Evolutionary conservation across 306 rosid genomes (phyloP), one percentile per base, ranked within the genome.

Genomic region (Gleditsia sinensis): DNA sequence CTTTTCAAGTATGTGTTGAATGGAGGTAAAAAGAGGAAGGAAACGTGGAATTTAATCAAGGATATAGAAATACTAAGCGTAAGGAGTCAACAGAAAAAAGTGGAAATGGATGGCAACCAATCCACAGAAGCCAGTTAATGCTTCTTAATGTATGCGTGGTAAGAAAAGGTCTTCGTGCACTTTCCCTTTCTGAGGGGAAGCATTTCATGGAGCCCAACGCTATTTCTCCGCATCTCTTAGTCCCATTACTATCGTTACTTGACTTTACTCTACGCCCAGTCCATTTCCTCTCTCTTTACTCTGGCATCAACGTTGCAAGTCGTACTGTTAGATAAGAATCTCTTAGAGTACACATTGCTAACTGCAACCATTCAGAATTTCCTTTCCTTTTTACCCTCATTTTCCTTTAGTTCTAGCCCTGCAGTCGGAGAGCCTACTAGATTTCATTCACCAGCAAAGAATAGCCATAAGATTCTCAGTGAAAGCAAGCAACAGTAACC

Each of bases 261-360:
- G 57, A 55, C 86, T 88, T 82, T 82, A 76, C 80, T 73, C 71
- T 49, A 76, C 81, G 69, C 83, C 67, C 17, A 71, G 73, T 58
- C 78, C 74, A 76, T 66, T 80, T 69, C 75, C 32, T 55, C 63
- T 62, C 72, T 75, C 78, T 72, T 58, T 60, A 76, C 77, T 46
- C 55, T 30, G 69, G 2, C 77, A 46, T 78, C 75, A 75, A 58
- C 70, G 64, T 66, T 85, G 74, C 85, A 86, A 80, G 83, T 80
- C 91, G 69, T 87, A 82, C 85, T 82, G 83, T 82, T 69, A 40
- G 53, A 48, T 67, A 73, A 76, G 86, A 82, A 80, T 84, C 87
- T 86, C 83, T 77, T 78, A 53, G 60, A 39, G 12, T 24, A 62
- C 79, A 79, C 88, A 75, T 72, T 54, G 78, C 79, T 59, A 40